Percentiles rank a stretch among this genome's conserved stretches.
Conservation (phyloP, 805 yeast genomes). For the Starmerella potacharoeniae region DNA sequence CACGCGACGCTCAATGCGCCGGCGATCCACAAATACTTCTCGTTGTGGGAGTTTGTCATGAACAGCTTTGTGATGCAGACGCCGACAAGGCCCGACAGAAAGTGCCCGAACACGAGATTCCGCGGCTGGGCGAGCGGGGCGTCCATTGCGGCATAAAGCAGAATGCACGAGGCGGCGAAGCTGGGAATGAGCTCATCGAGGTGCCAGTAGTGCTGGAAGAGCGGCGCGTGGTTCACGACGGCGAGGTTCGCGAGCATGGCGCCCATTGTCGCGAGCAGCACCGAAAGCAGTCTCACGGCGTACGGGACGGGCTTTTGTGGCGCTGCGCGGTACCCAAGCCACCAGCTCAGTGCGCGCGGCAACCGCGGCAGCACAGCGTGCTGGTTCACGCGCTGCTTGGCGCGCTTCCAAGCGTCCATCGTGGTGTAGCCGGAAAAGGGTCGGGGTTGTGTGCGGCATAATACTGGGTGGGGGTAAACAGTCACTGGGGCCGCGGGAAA, state of each 20-base stretch:
- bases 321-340: constrained; percentile 21
- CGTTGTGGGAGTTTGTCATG: constrained; percentile 34
- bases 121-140: constrained; percentile 59
- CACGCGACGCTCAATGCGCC: constrained; percentile 49
- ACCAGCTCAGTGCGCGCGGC: constrained; percentile 17
- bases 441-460: too few relatives aligned
- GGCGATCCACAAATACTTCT: constrained; percentile 41
- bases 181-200: constrained; percentile 27
- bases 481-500: too few relatives aligned
- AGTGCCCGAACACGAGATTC: constrained; percentile 45
- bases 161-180: constrained; percentile 50
- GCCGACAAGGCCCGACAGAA: constrained; percentile 43
- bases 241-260: constrained; percentile 24
- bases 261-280: constrained; percentile 24
- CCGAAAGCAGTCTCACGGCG: constrained; percentile 10
- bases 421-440: too few relatives aligned
- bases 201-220: constrained; percentile 20
- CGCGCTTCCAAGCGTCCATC: neutral
- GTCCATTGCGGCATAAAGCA: constrained; percentile 43
- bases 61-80: constrained; percentile 45
- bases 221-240: constrained; percentile 22
- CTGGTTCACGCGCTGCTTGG: neutral
- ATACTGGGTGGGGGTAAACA: too few relatives aligned
- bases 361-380: constrained; percentile 6
- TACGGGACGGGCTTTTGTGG: constrained; percentile 8